Base-by-base conservation (phyloP, 495 filamentous ascomycete species). In the Lichenothelia convexa region DNA sequence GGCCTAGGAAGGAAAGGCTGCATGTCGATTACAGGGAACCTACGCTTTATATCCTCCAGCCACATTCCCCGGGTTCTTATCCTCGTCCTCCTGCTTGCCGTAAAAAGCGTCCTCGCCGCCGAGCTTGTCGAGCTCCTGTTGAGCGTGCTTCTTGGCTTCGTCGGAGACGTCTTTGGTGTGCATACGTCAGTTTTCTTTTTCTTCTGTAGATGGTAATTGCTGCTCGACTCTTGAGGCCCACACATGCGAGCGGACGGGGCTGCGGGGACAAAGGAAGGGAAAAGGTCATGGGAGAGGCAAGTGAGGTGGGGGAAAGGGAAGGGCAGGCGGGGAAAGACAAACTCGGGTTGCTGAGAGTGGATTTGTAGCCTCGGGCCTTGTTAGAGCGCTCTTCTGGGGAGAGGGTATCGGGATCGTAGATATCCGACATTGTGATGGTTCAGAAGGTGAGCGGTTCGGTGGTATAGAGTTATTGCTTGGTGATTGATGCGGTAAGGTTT, bases 291-390 rank as follows among this genome's bases (percentile, higher is more conserved):
- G 7, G 7, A 27, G 8, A 27, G 24, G 13, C 7, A 8, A 7
- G 24, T 7, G 24, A 27, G 7, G 24, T 27, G 24, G 7, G 24
- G 13, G 13, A 27, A 13, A 13, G 7, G 24, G 13, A 13, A 27
- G 24, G 24, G 24, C 8, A 27, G 8, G 13, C 8, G 13, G 13
- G 24, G 13, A 27, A 13, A 27, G 8, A 36, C 43, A 12, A 36
- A 48, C 45, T 45, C 9, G 43, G 43, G 30, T 48, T 48, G 29
- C 38, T 42, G 8, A 48, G 34, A 35, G 45, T 46, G 6, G 45
- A 42, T 29, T 45, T 46, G 32, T 48, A 39, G 4, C 45, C 45
- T 15, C 32, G 21, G 5, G 45, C 43, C 18, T 5, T 3, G 18
- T 48, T 27, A 18, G 20, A 29, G 26, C 38, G 35, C 19, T 48